Evolutionary conservation across 139 green algal genomes (phyloP).

Genomic region (Chara braunii): DNA sequence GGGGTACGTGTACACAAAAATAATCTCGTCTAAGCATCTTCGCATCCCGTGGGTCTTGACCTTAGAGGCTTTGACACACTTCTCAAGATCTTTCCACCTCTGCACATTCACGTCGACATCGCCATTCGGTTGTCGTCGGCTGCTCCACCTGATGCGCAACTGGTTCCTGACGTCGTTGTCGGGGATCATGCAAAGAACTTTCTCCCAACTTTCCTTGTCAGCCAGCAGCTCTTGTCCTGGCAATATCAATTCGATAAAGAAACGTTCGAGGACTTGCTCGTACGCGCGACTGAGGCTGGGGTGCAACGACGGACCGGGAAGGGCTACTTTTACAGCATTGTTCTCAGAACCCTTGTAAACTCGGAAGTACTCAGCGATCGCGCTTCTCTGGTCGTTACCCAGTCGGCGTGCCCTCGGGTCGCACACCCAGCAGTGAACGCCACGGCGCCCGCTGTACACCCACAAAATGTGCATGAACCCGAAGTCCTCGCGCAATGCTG

Average conservation of each 20-base stretch:
- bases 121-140: no score
- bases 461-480: slow-evolving; percentile 93
- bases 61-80: no score
- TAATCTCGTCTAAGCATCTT: slow-evolving; percentile 48
- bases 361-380: slow-evolving; percentile 76
- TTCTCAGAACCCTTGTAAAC: slow-evolving; percentile 64
- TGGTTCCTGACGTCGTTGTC: no score
- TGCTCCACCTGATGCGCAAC: no score
- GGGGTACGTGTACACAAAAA: slow-evolving; percentile 86
- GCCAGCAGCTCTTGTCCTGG: slow-evolving; percentile 58
- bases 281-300: slow-evolving; percentile 36
- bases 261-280: slow-evolving; percentile 31
- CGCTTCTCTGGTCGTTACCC: slow-evolving; percentile 73
- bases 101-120: no score
- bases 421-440: slow-evolving; percentile 95
- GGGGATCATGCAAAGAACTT: slow-evolving; percentile 58
- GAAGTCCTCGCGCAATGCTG: slow-evolving; percentile 70
- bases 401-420: slow-evolving; percentile 60
- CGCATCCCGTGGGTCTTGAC: no score
- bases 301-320: slow-evolving; percentile 11
- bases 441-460: slow-evolving; percentile 90
- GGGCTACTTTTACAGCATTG: slow-evolving; percentile 12
- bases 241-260: slow-evolving; percentile 30
- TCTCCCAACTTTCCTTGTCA: slow-evolving; percentile 37
- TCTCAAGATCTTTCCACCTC: no score